phyloP scores from a whole-genome alignment of 2,329 filamentous ascomycete genomes.

The Shiraia sp. region DNA sequence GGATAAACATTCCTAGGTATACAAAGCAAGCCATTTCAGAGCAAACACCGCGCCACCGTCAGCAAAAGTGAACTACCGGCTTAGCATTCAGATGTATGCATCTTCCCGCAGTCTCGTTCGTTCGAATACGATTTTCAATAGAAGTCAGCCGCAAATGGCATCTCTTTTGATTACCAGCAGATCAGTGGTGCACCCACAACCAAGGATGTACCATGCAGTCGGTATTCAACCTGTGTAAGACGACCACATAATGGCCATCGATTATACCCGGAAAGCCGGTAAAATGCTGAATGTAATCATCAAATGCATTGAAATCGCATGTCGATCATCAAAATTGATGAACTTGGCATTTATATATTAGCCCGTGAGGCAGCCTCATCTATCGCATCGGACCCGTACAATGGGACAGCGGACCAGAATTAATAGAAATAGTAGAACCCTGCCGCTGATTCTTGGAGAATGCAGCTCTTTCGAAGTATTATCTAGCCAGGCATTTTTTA shows the following conservation, averaged over 20 bases:
- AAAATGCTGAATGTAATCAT: neutral
- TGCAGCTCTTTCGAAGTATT: neutral
- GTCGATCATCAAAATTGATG: slow-evolving; percentile 5
- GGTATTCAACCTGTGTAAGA: too few species aligned
- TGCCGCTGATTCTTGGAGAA: slow-evolving; percentile 2
- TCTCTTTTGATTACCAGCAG: slow-evolving; percentile 8
- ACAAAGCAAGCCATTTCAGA: slow-evolving; percentile 4
- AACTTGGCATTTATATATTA: slow-evolving; percentile 2
- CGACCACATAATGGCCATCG: neutral
- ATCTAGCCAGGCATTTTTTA: neutral
- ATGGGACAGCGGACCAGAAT: neutral
- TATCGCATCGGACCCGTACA: neutral
- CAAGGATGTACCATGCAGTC: slow-evolving; percentile 7
- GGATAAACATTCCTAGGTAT: too few species aligned
- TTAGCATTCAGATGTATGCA: neutral
- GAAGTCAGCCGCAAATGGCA: neutral
- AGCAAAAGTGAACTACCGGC: slow-evolving; percentile 5
- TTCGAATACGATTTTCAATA: slow-evolving; percentile 2
- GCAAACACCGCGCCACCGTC: neutral
- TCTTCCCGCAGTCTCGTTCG: neutral
- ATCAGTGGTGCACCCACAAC: neutral
- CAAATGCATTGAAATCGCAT: neutral
- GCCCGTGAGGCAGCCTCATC: neutral
- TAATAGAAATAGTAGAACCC: slow-evolving; percentile 3
- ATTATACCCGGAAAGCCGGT: slow-evolving; percentile 6